Evolutionary conservation across 2,329 filamentous ascomycete species (phyloP).

Genomic region (Fusarium sp.): DNA sequence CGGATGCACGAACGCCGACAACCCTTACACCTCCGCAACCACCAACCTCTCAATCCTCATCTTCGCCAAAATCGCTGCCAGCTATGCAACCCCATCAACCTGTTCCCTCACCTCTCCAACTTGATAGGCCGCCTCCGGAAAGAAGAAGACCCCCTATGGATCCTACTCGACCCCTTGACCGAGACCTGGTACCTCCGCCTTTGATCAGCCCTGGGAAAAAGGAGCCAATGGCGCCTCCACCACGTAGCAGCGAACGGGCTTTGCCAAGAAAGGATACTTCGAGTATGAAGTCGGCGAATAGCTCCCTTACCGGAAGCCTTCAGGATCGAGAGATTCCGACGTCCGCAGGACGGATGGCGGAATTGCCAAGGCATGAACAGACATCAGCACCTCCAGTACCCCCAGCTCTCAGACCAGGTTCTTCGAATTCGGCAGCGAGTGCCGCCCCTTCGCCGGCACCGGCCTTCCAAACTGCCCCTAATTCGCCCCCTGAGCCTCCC

Average conservation of each 20-base stretch:
- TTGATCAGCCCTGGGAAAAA: conserved; percentile 64
- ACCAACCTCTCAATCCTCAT: conserved; percentile 20
- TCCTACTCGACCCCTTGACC: conserved; percentile 65
- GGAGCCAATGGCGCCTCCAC: conserved; percentile 60
- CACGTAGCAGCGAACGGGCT: conserved; percentile 63
- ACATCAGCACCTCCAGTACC: conserved; percentile 32
- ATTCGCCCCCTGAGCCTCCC: conserved; percentile 45
- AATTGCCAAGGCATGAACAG: conserved; percentile 34
- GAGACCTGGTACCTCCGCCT: conserved; percentile 68
- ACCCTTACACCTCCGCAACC: conserved; percentile 37
- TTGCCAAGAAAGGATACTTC: conserved; percentile 59
- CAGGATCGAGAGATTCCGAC: conserved; percentile 48
- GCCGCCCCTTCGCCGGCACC: conserved; percentile 21
- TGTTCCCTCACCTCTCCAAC: conserved; percentile 38
- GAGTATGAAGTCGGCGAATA: conserved; percentile 41
- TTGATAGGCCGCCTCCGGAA: conserved; percentile 67
- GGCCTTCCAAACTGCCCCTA: conserved; percentile 40
- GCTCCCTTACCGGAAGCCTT: conserved; percentile 48
- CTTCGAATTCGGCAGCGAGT: conserved; percentile 43
- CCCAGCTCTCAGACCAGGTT: conserved; percentile 35
- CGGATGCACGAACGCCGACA: conserved; percentile 31
- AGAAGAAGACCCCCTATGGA: conserved; percentile 76
- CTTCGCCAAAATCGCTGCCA: conserved; percentile 42
- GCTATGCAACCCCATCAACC: conserved; percentile 39
- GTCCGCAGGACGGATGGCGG: conserved; percentile 31